Evolutionary conservation across 2,329 filamentous ascomycete species (phyloP).

Genomic region (Penicillium sp.): DNA sequence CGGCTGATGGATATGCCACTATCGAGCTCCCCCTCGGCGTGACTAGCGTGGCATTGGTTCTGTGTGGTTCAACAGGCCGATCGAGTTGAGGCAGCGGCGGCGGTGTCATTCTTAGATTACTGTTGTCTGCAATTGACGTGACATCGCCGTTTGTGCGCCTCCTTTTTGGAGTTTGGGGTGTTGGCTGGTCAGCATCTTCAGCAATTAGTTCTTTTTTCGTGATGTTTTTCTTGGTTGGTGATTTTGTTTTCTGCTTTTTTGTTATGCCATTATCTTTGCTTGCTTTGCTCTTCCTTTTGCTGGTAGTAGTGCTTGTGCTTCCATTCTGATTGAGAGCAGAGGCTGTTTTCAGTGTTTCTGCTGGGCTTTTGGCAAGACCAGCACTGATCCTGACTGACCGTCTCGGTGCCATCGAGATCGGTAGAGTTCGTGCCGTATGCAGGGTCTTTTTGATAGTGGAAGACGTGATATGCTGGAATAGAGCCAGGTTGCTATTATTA

Average conservation of each 20-base stretch:
- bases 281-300: conserved; percentile 19
- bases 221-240: conserved; percentile 6
- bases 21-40: conserved; percentile 44
- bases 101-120: conserved; percentile 44
- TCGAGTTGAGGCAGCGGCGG: conserved; percentile 33
- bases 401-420: conserved; percentile 46
- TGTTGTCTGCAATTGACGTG: conserved; percentile 7
- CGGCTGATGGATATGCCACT: conserved; percentile 45
- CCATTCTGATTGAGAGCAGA: background rate
- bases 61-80: conserved; percentile 45
- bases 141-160: conserved; percentile 21
- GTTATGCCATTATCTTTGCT: conserved; percentile 25
- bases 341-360: conserved; percentile 7
- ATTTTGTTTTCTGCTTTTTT: conserved; percentile 19
- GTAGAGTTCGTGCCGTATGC: background rate
- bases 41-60: conserved; percentile 47
- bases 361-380: conserved; percentile 19
- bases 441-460: background rate
- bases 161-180: conserved; percentile 28
- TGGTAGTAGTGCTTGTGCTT: conserved; percentile 20
- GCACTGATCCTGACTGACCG: conserved; percentile 49
- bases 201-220: conserved; percentile 1
- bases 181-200: background rate
- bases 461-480: background rate
- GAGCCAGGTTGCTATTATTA: background rate